Base-by-base conservation (phyloP, 106 monocot species). In the Triglochin maritima region DNA sequence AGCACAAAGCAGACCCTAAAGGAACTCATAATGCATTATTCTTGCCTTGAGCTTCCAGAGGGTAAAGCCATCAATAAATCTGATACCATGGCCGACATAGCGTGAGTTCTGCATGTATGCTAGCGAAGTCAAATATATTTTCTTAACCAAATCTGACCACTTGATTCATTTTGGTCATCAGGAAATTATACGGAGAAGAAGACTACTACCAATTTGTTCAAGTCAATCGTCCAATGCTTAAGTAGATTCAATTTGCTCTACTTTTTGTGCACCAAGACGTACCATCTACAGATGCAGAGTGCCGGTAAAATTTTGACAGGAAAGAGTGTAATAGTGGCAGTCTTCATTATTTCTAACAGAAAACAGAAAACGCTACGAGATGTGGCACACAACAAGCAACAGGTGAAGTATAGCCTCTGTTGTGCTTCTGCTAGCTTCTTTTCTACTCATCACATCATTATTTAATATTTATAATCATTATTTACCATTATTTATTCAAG, bases 1-100 rank as follows among this genome's bases (percentile, higher is more conserved):
- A 96, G 95, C 80, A 90, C 95, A 51, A 96, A 90, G 65, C 95
- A 90, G 3, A 90, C 90, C 57, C 59, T 96, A 70, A 96, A 96
- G 77, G 90, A 96, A 78, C 85, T 96, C 85, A 96, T 96, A 83
- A 85, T 88, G 79, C 90, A 90, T 66, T 71, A 96, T 74, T 90
- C 95, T 64, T 90, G 79, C 77, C 87, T 96, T 62, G 95, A 90
- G 71, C 49, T 96, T 69, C 70, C 85, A 16, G 95, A 96, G 79
- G 95, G 95, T 60, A 87, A 85, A 60, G 87, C 81, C 63, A 76
- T 96, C 4, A 90, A 52, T 44, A 96, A 82, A 75, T 90, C 81
- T 17, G 79, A 85, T 49, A 85, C 81, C 72, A 16, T 57, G 59
- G 79, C 69, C 66, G 87, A 96, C 69, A 50, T 96, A 44, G 87